phyloP scores from a whole-genome alignment of 768 basidiomycete genomes.

The Cystobasidium ongulense region DNA sequence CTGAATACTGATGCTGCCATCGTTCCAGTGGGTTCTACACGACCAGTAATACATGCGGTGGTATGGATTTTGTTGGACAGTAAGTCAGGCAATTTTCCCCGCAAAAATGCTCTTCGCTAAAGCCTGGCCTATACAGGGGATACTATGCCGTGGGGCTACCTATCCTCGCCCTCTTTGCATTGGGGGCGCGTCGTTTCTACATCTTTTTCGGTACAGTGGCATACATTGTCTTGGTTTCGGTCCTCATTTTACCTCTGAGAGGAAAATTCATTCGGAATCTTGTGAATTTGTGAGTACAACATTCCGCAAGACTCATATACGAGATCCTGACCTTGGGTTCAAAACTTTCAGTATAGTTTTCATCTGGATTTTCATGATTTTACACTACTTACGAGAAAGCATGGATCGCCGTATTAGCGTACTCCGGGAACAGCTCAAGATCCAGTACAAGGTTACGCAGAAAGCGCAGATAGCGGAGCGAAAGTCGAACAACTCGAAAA shows the following conservation, averaged over 20 bases:
- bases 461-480: constrained; percentile 64
- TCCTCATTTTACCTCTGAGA: neutral
- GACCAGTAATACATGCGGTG: neutral
- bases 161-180: neutral
- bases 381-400: constrained; percentile 49
- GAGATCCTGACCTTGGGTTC: neutral
- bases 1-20: too few relatives aligned
- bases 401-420: constrained; percentile 46
- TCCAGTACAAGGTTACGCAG: constrained; percentile 61
- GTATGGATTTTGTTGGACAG: constrained; percentile 2
- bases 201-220: neutral
- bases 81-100: too few relatives aligned
- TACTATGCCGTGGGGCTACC: neutral
- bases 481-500: constrained; percentile 61
- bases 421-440: constrained; percentile 63
- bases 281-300: neutral
- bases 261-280: neutral
- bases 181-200: neutral
- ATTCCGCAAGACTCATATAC: neutral
- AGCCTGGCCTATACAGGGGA: neutral
- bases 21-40: neutral
- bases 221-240: neutral
- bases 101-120: too few relatives aligned
- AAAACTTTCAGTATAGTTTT: constrained; percentile 69
- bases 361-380: constrained; percentile 62